phyloP scores from a whole-genome alignment of 257 asterid genomes.

The Nemophila menziesii region DNA sequence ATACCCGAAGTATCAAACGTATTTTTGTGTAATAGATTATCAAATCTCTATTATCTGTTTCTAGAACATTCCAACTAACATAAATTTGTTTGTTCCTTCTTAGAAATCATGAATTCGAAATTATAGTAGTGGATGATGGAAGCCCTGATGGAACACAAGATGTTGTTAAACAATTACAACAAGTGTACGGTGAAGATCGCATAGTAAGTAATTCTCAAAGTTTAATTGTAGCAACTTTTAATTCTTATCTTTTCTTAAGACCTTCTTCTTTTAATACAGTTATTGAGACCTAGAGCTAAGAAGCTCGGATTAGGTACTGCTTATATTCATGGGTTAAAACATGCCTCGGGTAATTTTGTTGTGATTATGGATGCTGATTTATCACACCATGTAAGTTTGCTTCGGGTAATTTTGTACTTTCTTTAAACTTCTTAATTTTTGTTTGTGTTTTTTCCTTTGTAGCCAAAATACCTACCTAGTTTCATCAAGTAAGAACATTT shows the following conservation, averaged over 20 bases:
- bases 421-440: conserved; percentile 9
- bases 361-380: conserved; percentile 99
- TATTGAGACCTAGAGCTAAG: conserved; percentile 75
- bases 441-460: conserved; percentile 17
- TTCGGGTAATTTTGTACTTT: conserved; percentile 1
- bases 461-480: conserved; percentile 92
- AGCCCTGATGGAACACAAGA: conserved; percentile 99
- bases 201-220: conserved; percentile 39
- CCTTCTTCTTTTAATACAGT: conserved; percentile 45
- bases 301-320: conserved; percentile 99
- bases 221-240: conserved; percentile 5
- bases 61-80: background rate
- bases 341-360: conserved; percentile 77
- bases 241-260: conserved; percentile 1
- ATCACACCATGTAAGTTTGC: conserved; percentile 83
- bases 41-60: background rate
- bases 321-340: conserved; percentile 82
- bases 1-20: too few species aligned
- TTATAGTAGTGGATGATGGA: conserved; percentile 95
- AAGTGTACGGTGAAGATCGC: conserved; percentile 78
- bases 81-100: conserved; percentile 17
- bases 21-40: too few species aligned
- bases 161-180: conserved; percentile 74
- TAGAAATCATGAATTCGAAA: conserved; percentile 82
- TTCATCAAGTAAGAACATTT: conserved; percentile 66